Evolutionary conservation across 257 asterid species (phyloP).

Genomic region (Solanum tacnaense): DNA sequence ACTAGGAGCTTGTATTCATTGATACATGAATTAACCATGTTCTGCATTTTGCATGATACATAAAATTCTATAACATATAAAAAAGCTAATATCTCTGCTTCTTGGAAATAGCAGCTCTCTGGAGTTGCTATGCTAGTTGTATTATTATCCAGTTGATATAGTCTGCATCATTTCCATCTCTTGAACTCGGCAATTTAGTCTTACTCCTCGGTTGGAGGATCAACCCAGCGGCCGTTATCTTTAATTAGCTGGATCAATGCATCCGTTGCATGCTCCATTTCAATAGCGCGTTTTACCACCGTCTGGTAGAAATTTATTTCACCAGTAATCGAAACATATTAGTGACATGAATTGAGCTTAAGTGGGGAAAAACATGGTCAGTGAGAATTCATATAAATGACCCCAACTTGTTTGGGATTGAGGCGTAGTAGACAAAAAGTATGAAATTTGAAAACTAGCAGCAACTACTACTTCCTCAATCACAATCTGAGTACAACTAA

Average conservation of each 20-base stretch:
- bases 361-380: neutral
- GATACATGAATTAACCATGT: neutral
- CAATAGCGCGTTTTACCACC: slow-evolving; percentile 63
- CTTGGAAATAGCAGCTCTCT: neutral
- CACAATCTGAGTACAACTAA: neutral
- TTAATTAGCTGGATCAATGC: slow-evolving; percentile 76
- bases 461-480: neutral
- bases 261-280: slow-evolving; percentile 72
- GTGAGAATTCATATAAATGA: neutral
- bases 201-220: slow-evolving; percentile 64
- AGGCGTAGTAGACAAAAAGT: neutral
- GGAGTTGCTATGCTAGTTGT: neutral
- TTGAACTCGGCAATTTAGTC: neutral
- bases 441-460: neutral
- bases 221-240: slow-evolving; percentile 79
- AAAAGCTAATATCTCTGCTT: neutral
- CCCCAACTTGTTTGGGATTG: neutral
- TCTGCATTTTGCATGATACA: neutral
- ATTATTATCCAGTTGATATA: neutral
- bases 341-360: neutral
- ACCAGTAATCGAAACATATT: neutral
- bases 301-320: slow-evolving; percentile 23
- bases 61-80: neutral
- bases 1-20: neutral
- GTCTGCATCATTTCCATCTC: neutral